These are phyloP conservation scores for Nitzschia sp. DNA, from an alignment of 108 stramenopile genomes.

Conservation along the genomic window DNA sequence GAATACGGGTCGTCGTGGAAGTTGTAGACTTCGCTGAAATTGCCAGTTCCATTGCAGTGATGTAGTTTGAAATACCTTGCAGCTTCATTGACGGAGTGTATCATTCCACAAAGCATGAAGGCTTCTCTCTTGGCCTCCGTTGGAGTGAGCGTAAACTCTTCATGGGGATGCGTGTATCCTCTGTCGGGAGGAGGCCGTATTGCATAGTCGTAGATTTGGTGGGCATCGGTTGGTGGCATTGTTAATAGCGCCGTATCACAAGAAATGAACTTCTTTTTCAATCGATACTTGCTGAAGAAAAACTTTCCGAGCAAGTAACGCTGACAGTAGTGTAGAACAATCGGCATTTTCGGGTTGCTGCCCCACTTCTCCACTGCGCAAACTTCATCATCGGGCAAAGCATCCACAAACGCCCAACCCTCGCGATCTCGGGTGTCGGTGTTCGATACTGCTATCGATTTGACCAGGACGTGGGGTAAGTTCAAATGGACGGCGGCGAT, in stretches of 20 bases:
- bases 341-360: neutral
- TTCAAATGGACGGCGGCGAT: slow-evolving; percentile 79
- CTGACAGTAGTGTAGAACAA: slow-evolving; percentile 73
- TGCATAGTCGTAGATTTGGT: slow-evolving; percentile 47
- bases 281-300: slow-evolving; percentile 63
- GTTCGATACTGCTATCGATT: slow-evolving; percentile 71
- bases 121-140: slow-evolving; percentile 27
- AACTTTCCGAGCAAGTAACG: slow-evolving; percentile 57
- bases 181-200: slow-evolving; percentile 8
- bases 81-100: slow-evolving; percentile 60
- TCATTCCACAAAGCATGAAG: slow-evolving; percentile 62
- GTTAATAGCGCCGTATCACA: slow-evolving; percentile 66
- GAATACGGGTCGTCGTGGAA: slow-evolving; percentile 18
- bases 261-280: slow-evolving; percentile 27
- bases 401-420: slow-evolving; percentile 68
- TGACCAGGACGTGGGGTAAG: slow-evolving; percentile 66
- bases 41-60: slow-evolving; percentile 43
- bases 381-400: slow-evolving; percentile 27
- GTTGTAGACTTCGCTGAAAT: slow-evolving; percentile 18
- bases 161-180: slow-evolving; percentile 35
- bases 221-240: slow-evolving; percentile 58
- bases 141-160: slow-evolving; percentile 1
- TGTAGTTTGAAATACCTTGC: slow-evolving; percentile 59
- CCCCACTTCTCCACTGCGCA: slow-evolving; percentile 10
- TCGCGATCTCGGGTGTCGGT: slow-evolving; percentile 40